phyloP scores from a whole-genome alignment of 441 rosid species.

The Gossypium davidsonii region DNA sequence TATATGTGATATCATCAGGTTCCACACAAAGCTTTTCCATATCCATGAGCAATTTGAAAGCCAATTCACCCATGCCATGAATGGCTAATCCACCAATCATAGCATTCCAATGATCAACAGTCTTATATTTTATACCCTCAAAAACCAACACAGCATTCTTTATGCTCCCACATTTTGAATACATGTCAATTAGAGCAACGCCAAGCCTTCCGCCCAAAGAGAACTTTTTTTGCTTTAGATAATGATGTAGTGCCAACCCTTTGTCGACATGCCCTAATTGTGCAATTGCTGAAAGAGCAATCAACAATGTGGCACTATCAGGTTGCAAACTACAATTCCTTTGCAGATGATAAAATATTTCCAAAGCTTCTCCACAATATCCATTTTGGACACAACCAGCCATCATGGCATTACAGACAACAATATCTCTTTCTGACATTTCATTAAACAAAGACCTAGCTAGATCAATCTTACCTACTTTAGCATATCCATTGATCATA shows the following conservation, averaged over 20 bases:
- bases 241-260: constrained; percentile 37
- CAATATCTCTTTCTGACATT: constrained; percentile 49
- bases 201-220: constrained; percentile 45
- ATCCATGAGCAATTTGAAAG: constrained; percentile 46
- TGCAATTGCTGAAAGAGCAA: constrained; percentile 50
- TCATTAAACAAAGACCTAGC: constrained; percentile 43
- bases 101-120: constrained; percentile 67
- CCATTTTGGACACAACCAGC: constrained; percentile 44
- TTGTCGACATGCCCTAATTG: constrained; percentile 41
- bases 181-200: constrained; percentile 56
- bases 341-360: constrained; percentile 38
- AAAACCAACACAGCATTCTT: constrained; percentile 45
- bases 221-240: constrained; percentile 28
- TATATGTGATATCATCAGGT: constrained; percentile 49
- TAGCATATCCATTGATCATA: constrained; percentile 57
- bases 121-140: constrained; percentile 27
- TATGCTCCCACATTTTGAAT: constrained; percentile 51
- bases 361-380: constrained; percentile 39
- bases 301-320: constrained; percentile 41
- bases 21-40: constrained; percentile 37
- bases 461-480: constrained; percentile 33
- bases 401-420: constrained; percentile 58
- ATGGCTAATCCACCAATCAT: constrained; percentile 60
- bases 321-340: constrained; percentile 30
- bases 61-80: constrained; percentile 55